Percentiles rank a stretch among this genome's conserved stretches.
These are phyloP conservation scores for Fusarium pseudoanthophilum DNA, from an alignment of 2,329 filamentous ascomycete species.

Conservation along the genomic window DNA sequence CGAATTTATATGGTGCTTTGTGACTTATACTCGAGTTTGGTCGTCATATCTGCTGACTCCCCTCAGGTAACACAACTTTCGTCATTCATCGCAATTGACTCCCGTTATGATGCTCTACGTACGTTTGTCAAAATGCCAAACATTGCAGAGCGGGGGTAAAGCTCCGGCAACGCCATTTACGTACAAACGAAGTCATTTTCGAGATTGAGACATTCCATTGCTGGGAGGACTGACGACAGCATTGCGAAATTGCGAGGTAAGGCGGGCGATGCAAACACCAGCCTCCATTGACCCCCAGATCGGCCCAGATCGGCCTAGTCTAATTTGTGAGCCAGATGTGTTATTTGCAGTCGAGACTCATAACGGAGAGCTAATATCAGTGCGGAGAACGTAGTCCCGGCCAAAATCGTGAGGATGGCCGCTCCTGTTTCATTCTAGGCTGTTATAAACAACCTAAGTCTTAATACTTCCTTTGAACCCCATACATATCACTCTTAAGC, in stretches of 20 bases:
- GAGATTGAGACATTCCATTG: not conserved
- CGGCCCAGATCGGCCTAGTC: too few relatives aligned
- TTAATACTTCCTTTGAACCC: not conserved
- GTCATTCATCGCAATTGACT: not conserved
- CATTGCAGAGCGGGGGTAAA: not conserved
- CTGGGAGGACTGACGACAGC: slow-evolving; percentile 5
- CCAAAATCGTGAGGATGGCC: not conserved
- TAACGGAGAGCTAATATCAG: too few relatives aligned
- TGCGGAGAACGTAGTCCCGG: too few relatives aligned
- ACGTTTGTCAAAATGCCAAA: not conserved
- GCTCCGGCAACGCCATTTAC: slow-evolving; percentile 10
- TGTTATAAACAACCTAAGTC: too few relatives aligned
- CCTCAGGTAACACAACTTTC: not conserved
- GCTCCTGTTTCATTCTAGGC: not conserved
- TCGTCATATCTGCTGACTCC: not conserved
- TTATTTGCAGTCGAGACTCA: too few relatives aligned
- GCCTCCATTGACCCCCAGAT: not conserved
- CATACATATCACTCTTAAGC: not conserved
- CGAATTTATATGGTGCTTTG: too few relatives aligned
- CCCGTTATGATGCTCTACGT: not conserved
- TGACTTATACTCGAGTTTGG: not conserved
- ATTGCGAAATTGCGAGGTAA: not conserved
- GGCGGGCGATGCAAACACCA: not conserved
- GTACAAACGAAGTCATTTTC: not conserved
- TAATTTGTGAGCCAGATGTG: too few relatives aligned